phyloP scores from a whole-genome alignment of 768 basidiomycete species.

The Mycena alexandri region DNA sequence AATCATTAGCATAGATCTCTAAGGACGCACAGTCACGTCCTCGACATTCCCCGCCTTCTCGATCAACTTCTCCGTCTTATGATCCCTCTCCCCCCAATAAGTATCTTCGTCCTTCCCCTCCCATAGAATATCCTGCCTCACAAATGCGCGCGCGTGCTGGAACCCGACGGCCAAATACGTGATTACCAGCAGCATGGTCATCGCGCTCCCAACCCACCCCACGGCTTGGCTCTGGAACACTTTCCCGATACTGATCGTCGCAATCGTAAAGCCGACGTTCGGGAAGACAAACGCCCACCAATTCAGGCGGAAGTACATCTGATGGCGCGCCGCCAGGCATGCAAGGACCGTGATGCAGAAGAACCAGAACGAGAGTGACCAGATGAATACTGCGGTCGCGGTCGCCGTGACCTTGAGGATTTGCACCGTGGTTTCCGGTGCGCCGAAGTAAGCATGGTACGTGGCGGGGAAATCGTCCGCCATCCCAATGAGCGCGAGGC shows the following conservation, averaged over 20 bases:
- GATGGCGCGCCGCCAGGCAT: not conserved
- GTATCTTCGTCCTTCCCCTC: constrained; percentile 14
- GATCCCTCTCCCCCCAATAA: constrained; percentile 6
- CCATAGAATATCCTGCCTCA: constrained; percentile 9
- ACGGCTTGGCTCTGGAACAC: not conserved
- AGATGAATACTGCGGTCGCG: constrained; percentile 9
- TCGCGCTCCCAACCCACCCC: constrained; percentile 11
- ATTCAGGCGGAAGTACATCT: constrained; percentile 10
- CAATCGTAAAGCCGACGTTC: constrained; percentile 13
- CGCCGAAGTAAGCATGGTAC: constrained; percentile 3
- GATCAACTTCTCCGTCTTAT: not conserved
- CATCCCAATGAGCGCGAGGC: constrained; percentile 2
- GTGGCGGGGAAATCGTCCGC: constrained; percentile 1
- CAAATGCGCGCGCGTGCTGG: constrained; percentile 1
- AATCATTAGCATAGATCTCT: too few species aligned
- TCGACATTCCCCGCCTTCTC: too few species aligned
- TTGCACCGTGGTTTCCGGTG: not conserved
- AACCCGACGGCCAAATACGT: constrained; percentile 5
- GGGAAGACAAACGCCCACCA: constrained; percentile 21
- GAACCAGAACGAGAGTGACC: constrained; percentile 14
- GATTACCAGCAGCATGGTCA: not conserved
- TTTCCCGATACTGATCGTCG: constrained; percentile 8
- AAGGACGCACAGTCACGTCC: too few species aligned
- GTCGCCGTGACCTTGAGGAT: not conserved
- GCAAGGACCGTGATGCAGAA: constrained; percentile 9